Evolutionary conservation across 441 rosid genomes (phyloP).

Genomic region (Aquilaria agallochum): DNA sequence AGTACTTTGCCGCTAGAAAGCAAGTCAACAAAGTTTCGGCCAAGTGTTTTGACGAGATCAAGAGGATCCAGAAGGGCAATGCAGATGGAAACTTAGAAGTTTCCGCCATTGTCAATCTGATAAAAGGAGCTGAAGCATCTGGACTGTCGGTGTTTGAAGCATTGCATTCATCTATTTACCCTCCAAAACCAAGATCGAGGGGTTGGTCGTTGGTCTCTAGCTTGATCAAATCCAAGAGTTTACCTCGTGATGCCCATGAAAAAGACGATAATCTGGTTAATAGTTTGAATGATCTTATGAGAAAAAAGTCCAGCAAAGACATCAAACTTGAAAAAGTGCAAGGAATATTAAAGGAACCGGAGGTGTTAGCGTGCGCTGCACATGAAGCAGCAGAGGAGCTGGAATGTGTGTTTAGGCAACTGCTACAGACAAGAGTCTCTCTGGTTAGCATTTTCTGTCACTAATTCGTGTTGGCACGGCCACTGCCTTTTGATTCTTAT

Average conservation of each 20-base stretch:
- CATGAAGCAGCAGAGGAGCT: conserved; percentile 20
- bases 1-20: conserved; percentile 18
- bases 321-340: conserved; percentile 2
- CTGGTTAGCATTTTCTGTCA: conserved; percentile 32
- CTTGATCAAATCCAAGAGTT: conserved; percentile 10
- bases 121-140: conserved; percentile 6
- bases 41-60: conserved; percentile 12
- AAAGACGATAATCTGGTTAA: conserved; percentile 9
- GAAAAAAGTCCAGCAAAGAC: conserved; percentile 14
- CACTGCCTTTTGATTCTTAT: neutral
- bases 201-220: conserved; percentile 20
- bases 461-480: neutral
- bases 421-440: conserved; percentile 25
- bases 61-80: conserved; percentile 6
- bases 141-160: conserved; percentile 16
- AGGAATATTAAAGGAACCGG: conserved; percentile 11
- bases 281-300: conserved; percentile 5
- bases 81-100: neutral
- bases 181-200: conserved; percentile 11
- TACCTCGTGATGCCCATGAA: neutral
- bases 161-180: conserved; percentile 10
- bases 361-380: conserved; percentile 16
- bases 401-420: conserved; percentile 21
- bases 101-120: neutral
- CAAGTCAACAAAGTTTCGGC: conserved; percentile 10